Percentiles rank a stretch among this genome's conserved stretches.
These are phyloP conservation scores for Lithohypha guttulata DNA, from an alignment of 2,329 filamentous ascomycete species.

Conservation along the genomic window DNA sequence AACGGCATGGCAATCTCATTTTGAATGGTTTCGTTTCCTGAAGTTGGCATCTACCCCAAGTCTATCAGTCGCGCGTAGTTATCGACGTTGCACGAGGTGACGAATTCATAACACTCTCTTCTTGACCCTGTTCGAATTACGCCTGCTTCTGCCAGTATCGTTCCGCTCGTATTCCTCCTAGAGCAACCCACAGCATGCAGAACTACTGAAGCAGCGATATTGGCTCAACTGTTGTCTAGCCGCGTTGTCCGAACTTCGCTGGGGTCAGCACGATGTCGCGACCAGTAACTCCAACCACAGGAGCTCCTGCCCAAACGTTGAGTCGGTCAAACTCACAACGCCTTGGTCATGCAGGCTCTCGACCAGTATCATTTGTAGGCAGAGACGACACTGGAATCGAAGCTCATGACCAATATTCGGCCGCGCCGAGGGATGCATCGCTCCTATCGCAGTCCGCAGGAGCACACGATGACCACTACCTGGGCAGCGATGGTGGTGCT, in stretches of 20 bases:
- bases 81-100: background rate
- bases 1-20: background rate
- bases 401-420: slow-evolving; percentile 28
- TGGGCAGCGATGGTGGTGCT: slow-evolving; percentile 11
- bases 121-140: background rate
- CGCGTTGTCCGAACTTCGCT: too few species aligned
- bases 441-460: slow-evolving; percentile 28
- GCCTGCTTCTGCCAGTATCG: background rate
- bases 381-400: slow-evolving; percentile 24
- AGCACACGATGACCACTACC: slow-evolving; percentile 27
- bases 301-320: slow-evolving; percentile 4
- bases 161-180: too few species aligned
- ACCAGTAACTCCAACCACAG: slow-evolving; percentile 24
- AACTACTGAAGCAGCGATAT: too few species aligned
- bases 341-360: slow-evolving; percentile 20
- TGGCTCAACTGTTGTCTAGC: too few species aligned
- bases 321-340: background rate
- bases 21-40: too few species aligned
- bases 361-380: slow-evolving; percentile 33
- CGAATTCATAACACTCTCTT: background rate
- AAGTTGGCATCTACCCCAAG: background rate
- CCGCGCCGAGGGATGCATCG: slow-evolving; percentile 25
- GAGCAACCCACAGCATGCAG: too few species aligned
- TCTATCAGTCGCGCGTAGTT: background rate
- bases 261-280: slow-evolving; percentile 20